These are phyloP conservation scores for Xerocomus spinulosus DNA, from an alignment of 768 basidiomycete species.

Conservation along the genomic window DNA sequence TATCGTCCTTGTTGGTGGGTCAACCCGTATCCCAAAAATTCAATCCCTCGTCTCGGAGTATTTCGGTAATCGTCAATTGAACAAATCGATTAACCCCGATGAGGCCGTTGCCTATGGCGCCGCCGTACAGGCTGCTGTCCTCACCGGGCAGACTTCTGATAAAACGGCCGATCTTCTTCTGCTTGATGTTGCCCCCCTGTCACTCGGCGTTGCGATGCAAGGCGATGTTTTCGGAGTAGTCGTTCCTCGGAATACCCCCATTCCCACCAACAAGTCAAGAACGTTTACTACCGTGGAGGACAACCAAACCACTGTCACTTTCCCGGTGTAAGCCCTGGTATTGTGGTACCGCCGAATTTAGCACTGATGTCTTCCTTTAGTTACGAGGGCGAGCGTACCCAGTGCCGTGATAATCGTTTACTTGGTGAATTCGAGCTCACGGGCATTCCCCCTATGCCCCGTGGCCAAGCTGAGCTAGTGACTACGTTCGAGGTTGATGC, in stretches of 20 bases:
- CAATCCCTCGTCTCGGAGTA: conserved; percentile 97
- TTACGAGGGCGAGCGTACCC: conserved; percentile 99
- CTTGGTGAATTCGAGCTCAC: conserved; percentile 99
- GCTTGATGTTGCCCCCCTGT: conserved; percentile 96
- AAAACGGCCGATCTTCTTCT: conserved; percentile 98
- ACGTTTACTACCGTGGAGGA: conserved; percentile 99
- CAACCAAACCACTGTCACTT: conserved; percentile 99
- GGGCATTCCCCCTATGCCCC: conserved; percentile 98
- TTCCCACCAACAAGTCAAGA: conserved; percentile 98
- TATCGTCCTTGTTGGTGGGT: conserved; percentile 99
- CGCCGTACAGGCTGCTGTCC: conserved; percentile 98
- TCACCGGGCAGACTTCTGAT: conserved; percentile 97
- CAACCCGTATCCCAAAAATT: conserved; percentile 99
- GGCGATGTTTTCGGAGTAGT: conserved; percentile 99
- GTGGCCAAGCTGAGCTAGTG: conserved; percentile 98
- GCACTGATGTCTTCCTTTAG: conserved; percentile 31
- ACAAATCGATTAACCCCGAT: conserved; percentile 99
- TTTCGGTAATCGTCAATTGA: conserved; percentile 96
- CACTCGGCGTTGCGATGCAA: conserved; percentile 99
- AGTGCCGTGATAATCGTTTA: conserved; percentile 98
- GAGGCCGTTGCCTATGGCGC: conserved; percentile 99
- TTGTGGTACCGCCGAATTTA: not conserved
- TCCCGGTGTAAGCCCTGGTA: conserved; percentile 75
- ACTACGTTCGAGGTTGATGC: conserved; percentile 99
- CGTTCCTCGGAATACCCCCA: conserved; percentile 98